Conservation (phyloP, 371 early-diverging fungal genomes). For the Haplosporangium sp. region DNA sequence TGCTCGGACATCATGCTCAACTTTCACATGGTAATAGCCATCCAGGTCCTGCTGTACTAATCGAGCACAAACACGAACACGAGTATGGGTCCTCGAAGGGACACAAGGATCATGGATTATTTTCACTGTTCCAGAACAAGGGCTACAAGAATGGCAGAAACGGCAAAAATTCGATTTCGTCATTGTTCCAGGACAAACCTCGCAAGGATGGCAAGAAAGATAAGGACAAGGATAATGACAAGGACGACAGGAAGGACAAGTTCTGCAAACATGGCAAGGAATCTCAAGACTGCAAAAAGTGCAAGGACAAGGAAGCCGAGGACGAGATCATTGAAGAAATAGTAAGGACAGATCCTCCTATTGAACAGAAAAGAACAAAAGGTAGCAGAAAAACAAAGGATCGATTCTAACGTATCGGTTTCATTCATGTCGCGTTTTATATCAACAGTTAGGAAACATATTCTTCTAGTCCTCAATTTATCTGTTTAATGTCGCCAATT, state of each 20-base stretch:
- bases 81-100: no score
- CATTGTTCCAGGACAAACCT: not conserved
- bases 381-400: no score
- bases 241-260: not conserved
- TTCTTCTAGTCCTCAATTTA: not conserved
- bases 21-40: no score
- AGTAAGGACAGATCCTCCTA: not conserved
- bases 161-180: not conserved
- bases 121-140: not conserved
- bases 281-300: not conserved
- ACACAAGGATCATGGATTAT: no score
- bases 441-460: not conserved
- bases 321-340: not conserved
- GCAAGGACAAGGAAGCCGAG: not conserved
- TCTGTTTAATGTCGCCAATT: not conserved
- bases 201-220: not conserved
- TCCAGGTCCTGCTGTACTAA: no score
- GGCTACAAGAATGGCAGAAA: not conserved
- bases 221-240: not conserved
- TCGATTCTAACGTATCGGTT: no score
- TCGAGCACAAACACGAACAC: no score
- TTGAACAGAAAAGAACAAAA: not conserved
- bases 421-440: not conserved
- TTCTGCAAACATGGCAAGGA: not conserved
- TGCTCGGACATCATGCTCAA: no score